Evolutionary conservation across 805 yeast genomes (phyloP), one percentile per base, ranked within the genome.

Genomic region (Saturnispora zaruensis): DNA sequence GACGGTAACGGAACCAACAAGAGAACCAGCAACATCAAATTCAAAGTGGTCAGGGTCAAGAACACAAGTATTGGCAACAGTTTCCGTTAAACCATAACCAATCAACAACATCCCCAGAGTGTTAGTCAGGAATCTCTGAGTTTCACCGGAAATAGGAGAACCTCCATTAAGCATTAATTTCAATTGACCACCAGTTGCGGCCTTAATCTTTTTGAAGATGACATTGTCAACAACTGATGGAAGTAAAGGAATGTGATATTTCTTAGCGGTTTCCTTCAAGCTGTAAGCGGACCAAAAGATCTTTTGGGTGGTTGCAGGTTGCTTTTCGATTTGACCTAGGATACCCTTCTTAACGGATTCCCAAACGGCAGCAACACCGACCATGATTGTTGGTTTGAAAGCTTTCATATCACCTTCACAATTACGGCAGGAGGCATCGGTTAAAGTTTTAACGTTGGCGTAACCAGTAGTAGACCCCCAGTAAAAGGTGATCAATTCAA

Each of bases 321-420:
- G 74, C 60, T 79, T 76, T 57, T 74, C 72, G 57, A 93, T 78
- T 70, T 90, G 89, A 49, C 78, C 78, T 51, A 87, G 53, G 52
- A 93, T 84, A 52, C 99, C 99, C 74, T 93, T 93, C 68, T 90
- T 84, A 53, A 93, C 87, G 36, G 84, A 76, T 73, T 93, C 99
- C 96, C 96, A 93, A 48, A 93, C 97, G 4, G 98, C 96, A 16
- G 97, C 97, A 51, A 93, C 99, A 68, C 96, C 99, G 56, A 89
- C 96, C 96, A 93, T 86, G 58, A 90, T 69, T 5, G 96, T 86
- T 52, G 99, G 99, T 66, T 81, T 76, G 69, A 89, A 86, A 62
- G 84, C 86, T 50, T 75, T 78, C 73, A 93, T 78, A 67, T 93
- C 99, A 61, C 96, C 91, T 51, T 77, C 71, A 72, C 96, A 89